Percentiles rank a stretch among this genome's conserved stretches.
These are phyloP conservation scores for Salix purpurea DNA, from an alignment of 345 rosid species.

Conservation along the genomic window DNA sequence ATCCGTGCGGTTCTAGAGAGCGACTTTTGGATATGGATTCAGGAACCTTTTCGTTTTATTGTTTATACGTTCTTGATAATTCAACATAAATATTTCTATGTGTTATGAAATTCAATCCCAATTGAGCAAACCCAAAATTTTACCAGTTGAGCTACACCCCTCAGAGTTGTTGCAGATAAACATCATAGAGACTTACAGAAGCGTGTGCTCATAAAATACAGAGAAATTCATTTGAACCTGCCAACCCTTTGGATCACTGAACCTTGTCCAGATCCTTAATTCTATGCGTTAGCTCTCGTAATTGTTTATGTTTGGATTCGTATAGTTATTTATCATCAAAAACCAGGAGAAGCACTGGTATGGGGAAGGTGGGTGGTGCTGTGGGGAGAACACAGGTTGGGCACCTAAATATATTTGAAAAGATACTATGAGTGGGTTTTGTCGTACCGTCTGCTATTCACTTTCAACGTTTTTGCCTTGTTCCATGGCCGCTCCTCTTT, in stretches of 20 bases:
- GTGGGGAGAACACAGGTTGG: conserved; percentile 26
- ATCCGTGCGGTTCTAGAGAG: no score
- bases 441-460: conserved; percentile 14
- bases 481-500: neutral
- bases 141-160: no score
- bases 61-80: no score
- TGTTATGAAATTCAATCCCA: no score
- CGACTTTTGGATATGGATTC: no score
- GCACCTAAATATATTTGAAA: conserved; percentile 9
- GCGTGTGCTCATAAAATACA: neutral
- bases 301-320: conserved; percentile 3
- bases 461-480: neutral
- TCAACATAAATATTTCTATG: no score
- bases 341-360: conserved; percentile 11
- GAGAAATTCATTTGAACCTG: neutral
- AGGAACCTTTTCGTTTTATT: no score
- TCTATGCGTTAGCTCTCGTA: neutral
- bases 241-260: neutral
- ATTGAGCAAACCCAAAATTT: no score
- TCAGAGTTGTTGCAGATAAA: no score
- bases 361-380: neutral
- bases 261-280: neutral
- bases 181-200: neutral
- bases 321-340: neutral
- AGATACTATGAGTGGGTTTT: conserved; percentile 11